Evolutionary conservation across 208 protist genomes (phyloP).

Genomic region (Trypanosoma avium): DNA sequence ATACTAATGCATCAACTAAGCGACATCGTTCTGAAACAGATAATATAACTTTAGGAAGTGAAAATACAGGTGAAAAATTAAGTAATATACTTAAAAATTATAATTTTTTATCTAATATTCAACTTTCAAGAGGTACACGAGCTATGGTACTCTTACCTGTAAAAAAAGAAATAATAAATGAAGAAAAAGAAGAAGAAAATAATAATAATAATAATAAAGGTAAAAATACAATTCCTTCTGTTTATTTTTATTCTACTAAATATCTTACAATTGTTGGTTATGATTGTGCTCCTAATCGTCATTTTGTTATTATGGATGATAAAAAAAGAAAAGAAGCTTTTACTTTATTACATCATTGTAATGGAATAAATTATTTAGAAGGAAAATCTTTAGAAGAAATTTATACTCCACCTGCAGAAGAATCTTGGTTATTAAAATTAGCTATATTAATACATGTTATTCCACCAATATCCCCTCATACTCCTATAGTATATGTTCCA

Average conservation of each 20-base stretch:
- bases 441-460: constrained; percentile 45
- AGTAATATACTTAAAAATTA: neutral
- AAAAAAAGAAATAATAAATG: constrained; percentile 7
- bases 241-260: constrained; percentile 12
- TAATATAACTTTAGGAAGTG: neutral
- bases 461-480: constrained; percentile 26
- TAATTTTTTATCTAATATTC: neutral
- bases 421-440: constrained; percentile 19
- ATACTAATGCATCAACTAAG: neutral
- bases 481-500: constrained; percentile 54
- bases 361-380: neutral
- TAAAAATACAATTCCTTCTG: neutral
- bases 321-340: constrained; percentile 20
- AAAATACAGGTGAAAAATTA: neutral
- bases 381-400: neutral
- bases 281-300: constrained; percentile 46
- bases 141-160: constrained; percentile 24
- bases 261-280: constrained; percentile 57
- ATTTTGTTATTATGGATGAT: constrained; percentile 42
- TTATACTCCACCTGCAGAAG: constrained; percentile 25
- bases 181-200: neutral
- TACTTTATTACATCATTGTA: constrained; percentile 2
- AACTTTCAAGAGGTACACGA: constrained; percentile 21
- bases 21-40: neutral
- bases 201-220: neutral